phyloP scores from a whole-genome alignment of 306 rosid genomes.

The Prunus mume region DNA sequence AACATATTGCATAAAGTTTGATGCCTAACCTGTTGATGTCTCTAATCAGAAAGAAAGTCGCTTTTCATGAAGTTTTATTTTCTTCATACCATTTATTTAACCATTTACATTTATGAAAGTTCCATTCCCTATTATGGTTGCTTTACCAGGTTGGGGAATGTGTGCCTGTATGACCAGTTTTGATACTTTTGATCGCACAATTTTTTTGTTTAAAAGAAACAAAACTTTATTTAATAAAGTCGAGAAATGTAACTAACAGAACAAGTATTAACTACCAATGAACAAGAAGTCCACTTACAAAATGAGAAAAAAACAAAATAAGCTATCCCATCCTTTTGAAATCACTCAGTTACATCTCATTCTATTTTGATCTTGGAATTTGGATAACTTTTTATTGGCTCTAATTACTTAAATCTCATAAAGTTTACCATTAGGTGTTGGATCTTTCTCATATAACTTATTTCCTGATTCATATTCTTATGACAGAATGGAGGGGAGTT shows the following conservation, averaged over 20 bases:
- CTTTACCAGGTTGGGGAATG: background rate
- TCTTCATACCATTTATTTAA: background rate
- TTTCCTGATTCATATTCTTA: slow-evolving; percentile 9
- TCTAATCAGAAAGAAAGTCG: background rate
- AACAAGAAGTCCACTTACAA: background rate
- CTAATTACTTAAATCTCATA: background rate
- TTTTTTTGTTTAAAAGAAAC: background rate
- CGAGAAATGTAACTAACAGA: background rate
- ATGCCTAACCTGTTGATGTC: background rate
- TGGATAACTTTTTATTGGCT: background rate
- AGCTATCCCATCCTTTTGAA: background rate
- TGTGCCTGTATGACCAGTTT: background rate
- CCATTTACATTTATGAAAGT: background rate
- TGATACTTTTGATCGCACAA: background rate
- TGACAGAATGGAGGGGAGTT: slow-evolving; percentile 59
- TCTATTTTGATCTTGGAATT: background rate
- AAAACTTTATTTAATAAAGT: background rate
- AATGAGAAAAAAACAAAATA: background rate
- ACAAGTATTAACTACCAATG: background rate
- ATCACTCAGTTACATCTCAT: background rate
- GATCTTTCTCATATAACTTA: background rate
- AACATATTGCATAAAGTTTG: background rate
- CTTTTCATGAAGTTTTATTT: background rate
- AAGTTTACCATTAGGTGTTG: background rate
- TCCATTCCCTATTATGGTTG: background rate